Conservation (phyloP, 306 rosid genomes). For the Medicago lupulina region DNA sequence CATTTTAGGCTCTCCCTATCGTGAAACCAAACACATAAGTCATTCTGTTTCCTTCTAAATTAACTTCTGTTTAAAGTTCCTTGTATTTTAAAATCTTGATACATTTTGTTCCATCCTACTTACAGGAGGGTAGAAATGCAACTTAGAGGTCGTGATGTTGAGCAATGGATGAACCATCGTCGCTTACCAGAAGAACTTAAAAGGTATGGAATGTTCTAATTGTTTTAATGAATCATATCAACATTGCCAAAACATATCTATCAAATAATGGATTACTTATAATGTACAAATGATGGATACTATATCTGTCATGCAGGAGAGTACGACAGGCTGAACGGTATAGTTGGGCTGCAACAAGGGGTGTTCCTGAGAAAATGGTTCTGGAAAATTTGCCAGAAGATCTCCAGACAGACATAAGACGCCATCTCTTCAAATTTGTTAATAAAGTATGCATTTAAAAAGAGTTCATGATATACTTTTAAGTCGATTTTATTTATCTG, state of each 20-base stretch:
- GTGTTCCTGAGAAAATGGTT: conserved; percentile 79
- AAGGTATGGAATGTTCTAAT: conserved; percentile 42
- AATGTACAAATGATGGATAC: conserved; percentile 25
- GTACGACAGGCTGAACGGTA: conserved; percentile 80
- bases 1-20: neutral
- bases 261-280: neutral
- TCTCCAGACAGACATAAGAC: conserved; percentile 82
- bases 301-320: conserved; percentile 57
- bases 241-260: neutral
- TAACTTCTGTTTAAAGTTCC: conserved; percentile 2
- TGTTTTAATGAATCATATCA: conserved; percentile 1
- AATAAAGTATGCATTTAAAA: conserved; percentile 35
- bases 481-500: neutral
- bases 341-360: conserved; percentile 92
- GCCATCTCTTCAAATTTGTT: conserved; percentile 67
- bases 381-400: conserved; percentile 85
- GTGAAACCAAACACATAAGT: neutral
- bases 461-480: neutral
- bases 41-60: conserved; percentile 1
- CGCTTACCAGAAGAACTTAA: conserved; percentile 72
- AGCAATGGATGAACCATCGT: conserved; percentile 95
- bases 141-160: conserved; percentile 82
- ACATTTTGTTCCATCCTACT: neutral
- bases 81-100: neutral
- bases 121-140: conserved; percentile 83